These are phyloP conservation scores for Phytopythium boreale DNA, from an alignment of 352 stramenopile species.

Conservation along the genomic window DNA sequence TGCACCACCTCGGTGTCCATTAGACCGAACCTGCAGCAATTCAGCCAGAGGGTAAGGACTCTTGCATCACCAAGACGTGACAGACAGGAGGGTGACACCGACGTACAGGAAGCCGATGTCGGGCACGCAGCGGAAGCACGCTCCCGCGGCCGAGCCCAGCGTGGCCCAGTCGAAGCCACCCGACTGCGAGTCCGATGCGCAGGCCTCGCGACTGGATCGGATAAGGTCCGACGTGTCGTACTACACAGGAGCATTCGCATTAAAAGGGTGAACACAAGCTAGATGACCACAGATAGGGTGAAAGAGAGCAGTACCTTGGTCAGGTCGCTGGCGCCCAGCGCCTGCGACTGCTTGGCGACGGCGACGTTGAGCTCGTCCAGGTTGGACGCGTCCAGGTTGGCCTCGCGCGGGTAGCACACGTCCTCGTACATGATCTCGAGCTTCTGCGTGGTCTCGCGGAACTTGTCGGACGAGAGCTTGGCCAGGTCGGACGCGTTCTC, in stretches of 20 bases:
- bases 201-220: constrained; percentile 39
- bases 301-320: constrained; percentile 42
- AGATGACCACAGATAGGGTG: background rate
- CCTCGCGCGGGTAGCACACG: constrained; percentile 78
- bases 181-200: constrained; percentile 27
- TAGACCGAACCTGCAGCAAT: constrained; percentile 43
- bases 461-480: constrained; percentile 55
- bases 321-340: constrained; percentile 64
- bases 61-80: background rate
- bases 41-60: background rate
- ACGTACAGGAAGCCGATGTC: constrained; percentile 72
- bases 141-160: constrained; percentile 51
- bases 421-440: constrained; percentile 76
- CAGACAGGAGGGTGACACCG: constrained; percentile 1
- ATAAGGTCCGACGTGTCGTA: constrained; percentile 73
- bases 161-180: constrained; percentile 61
- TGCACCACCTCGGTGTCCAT: constrained; percentile 76
- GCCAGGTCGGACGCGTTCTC: constrained; percentile 68
- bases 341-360: constrained; percentile 70
- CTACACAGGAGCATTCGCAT: constrained; percentile 13
- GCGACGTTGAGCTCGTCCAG: constrained; percentile 80
- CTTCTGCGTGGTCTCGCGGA: constrained; percentile 55
- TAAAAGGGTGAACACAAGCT: background rate
- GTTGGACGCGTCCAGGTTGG: constrained; percentile 79
- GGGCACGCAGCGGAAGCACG: constrained; percentile 69